Percentiles rank a stretch among this genome's conserved stretches.
phyloP scores from a whole-genome alignment of 139 green algal species.

The Picochlorum sp. region DNA sequence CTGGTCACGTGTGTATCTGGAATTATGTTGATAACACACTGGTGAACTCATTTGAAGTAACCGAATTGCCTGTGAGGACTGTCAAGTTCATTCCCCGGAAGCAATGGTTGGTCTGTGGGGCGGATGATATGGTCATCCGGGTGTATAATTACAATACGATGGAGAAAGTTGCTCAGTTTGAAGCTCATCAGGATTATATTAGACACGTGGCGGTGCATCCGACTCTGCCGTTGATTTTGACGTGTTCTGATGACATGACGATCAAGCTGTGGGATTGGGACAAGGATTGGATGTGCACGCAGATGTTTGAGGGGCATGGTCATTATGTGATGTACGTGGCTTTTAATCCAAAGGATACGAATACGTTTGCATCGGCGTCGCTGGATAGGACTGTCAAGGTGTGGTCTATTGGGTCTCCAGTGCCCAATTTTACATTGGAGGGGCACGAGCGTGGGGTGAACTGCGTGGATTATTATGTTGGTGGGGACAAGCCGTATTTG shows the following conservation, averaged over 20 bases:
- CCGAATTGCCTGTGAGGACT: slow-evolving; percentile 87
- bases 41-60: slow-evolving; percentile 98
- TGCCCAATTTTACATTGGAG: slow-evolving; percentile 97
- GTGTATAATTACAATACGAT: slow-evolving; percentile 99
- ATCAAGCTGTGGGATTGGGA: slow-evolving; percentile 99
- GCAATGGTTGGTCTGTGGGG: slow-evolving; percentile 90
- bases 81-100: slow-evolving; percentile 97
- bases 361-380: slow-evolving; percentile 96
- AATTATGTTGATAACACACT: slow-evolving; percentile 88
- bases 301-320: slow-evolving; percentile 96
- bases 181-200: slow-evolving; percentile 99
- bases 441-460: slow-evolving; percentile 99
- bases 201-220: slow-evolving; percentile 88
- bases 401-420: slow-evolving; percentile 86
- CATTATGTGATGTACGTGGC: slow-evolving; percentile 99
- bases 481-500: slow-evolving; percentile 93
- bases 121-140: slow-evolving; percentile 96
- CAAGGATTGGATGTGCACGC: slow-evolving; percentile 79
- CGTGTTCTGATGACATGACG: slow-evolving; percentile 95
- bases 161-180: slow-evolving; percentile 94
- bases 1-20: slow-evolving; percentile 92
- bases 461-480: slow-evolving; percentile 94
- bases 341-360: slow-evolving; percentile 99
- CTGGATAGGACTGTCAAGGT: slow-evolving; percentile 97
- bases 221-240: slow-evolving; percentile 84